Conservation (phyloP, 208 protist species). For the Acanthamoeba healyi region DNA sequence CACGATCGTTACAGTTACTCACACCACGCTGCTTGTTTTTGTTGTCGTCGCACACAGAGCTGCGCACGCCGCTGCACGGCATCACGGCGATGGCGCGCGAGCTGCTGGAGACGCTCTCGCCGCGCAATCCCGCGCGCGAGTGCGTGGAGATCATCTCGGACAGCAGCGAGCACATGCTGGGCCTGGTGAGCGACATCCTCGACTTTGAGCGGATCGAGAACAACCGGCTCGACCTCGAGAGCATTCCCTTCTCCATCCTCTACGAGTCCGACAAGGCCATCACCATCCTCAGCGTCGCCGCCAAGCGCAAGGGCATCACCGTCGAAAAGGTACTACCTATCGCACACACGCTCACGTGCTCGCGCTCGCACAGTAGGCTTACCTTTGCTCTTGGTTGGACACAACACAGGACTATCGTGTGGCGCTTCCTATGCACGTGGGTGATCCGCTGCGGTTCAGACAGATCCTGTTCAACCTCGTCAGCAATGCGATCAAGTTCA, state of each 20-base stretch:
- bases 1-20: no score
- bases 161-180: slow-evolving; percentile 59
- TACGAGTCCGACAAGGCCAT: slow-evolving; percentile 43
- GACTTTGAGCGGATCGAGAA: slow-evolving; percentile 68
- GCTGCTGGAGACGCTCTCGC: slow-evolving; percentile 38
- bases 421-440: slow-evolving; percentile 14
- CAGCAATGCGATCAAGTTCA: slow-evolving; percentile 75
- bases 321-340: slow-evolving; percentile 1
- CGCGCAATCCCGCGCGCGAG: slow-evolving; percentile 13
- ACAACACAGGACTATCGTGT: slow-evolving; percentile 31
- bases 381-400: no score
- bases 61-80: slow-evolving; percentile 63
- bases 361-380: background rate
- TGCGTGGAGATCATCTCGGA: slow-evolving; percentile 45
- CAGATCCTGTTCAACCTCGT: slow-evolving; percentile 74
- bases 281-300: slow-evolving; percentile 48
- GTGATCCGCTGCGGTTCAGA: slow-evolving; percentile 74
- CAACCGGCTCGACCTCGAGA: slow-evolving; percentile 26
- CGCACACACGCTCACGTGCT: background rate
- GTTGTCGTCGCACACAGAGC: slow-evolving; percentile 50
- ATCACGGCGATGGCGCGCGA: slow-evolving; percentile 62
- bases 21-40: no score
- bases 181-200: slow-evolving; percentile 65
- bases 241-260: slow-evolving; percentile 51
- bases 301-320: slow-evolving; percentile 27